Conservation (phyloP, 177 flowering plant genomes). For the Vitis hybrid region DNA sequence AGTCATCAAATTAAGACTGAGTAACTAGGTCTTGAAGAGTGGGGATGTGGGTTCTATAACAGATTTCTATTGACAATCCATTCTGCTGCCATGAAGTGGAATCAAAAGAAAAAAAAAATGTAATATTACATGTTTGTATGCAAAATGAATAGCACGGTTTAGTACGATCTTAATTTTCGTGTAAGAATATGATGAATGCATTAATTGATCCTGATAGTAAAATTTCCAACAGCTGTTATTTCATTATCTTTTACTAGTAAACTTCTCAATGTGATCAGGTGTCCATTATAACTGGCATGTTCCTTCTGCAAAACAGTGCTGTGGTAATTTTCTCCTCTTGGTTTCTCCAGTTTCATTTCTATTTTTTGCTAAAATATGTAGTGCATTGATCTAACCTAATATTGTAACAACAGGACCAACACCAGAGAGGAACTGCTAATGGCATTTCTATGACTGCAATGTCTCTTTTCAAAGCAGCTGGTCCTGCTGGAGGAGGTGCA, state of each 20-base stretch:
- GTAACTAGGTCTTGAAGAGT: no score
- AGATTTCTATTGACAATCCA: no score
- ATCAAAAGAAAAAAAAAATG: no score
- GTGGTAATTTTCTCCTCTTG: slow-evolving; percentile 33
- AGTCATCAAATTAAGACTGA: no score
- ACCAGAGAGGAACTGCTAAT: slow-evolving; percentile 73
- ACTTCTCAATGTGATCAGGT: slow-evolving; percentile 21
- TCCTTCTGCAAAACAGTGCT: slow-evolving; percentile 47
- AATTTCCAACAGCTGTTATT: neutral
- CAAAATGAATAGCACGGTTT: no score
- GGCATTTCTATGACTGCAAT: slow-evolving; percentile 60
- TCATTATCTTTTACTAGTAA: neutral
- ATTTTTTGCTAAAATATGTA: neutral
- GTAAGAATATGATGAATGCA: no score
- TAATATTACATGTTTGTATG: no score
- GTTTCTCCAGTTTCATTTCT: no score
- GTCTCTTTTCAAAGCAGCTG: slow-evolving; percentile 60
- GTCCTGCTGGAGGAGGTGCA: slow-evolving; percentile 66
- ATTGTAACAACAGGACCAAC: slow-evolving; percentile 41
- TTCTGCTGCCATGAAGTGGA: no score
- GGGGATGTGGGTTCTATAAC: no score
- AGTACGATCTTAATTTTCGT: no score
- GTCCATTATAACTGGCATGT: slow-evolving; percentile 40
- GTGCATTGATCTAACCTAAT: neutral
- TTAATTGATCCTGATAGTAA: no score